Conservation (phyloP, 2,329 filamentous ascomycete species). For the Verticillium dahliae region DNA sequence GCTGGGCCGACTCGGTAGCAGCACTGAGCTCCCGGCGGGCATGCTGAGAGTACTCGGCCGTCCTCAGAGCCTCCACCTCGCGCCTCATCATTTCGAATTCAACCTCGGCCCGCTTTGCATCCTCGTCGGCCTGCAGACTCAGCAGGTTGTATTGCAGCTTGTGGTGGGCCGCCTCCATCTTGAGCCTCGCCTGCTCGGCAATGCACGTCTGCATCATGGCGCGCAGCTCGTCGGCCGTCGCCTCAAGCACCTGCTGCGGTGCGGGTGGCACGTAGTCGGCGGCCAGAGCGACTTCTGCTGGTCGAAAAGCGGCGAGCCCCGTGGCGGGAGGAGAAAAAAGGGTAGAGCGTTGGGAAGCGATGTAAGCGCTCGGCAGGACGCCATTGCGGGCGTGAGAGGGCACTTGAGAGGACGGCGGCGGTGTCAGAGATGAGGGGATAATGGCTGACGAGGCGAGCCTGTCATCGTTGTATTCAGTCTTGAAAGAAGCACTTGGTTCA, state of each 20-base stretch:
- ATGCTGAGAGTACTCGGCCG: constrained; percentile 62
- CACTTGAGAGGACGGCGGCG: constrained; percentile 49
- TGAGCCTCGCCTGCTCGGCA: constrained; percentile 52
- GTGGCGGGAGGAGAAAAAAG: constrained; percentile 52
- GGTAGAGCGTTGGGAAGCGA: constrained; percentile 37
- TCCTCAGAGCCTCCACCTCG: constrained; percentile 78
- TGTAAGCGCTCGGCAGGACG: constrained; percentile 19
- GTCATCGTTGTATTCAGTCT: constrained; percentile 43
- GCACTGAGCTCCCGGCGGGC: constrained; percentile 46
- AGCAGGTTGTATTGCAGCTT: constrained; percentile 85
- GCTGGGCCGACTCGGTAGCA: constrained; percentile 45
- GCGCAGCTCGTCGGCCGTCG: constrained; percentile 48
- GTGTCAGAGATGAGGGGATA: constrained; percentile 52
- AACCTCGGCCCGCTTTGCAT: constrained; percentile 78
- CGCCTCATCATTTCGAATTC: constrained; percentile 88
- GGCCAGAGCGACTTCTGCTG: constrained; percentile 2
- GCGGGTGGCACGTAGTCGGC: constrained; percentile 41
- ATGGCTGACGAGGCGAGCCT: constrained; percentile 31
- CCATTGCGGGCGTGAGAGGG: constrained; percentile 22
- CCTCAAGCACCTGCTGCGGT: constrained; percentile 42
- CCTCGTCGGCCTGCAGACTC: constrained; percentile 75
- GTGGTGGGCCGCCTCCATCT: constrained; percentile 83
- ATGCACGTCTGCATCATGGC: constrained; percentile 48
- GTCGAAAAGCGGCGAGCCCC: constrained; percentile 10
- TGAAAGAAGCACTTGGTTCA: constrained; percentile 41